A percentile compares a stretch with the other conserved stretches of the same genome.
phyloP scores from a whole-genome alignment of 192 early-diverging fungal species.

The Dissophora ornata region DNA sequence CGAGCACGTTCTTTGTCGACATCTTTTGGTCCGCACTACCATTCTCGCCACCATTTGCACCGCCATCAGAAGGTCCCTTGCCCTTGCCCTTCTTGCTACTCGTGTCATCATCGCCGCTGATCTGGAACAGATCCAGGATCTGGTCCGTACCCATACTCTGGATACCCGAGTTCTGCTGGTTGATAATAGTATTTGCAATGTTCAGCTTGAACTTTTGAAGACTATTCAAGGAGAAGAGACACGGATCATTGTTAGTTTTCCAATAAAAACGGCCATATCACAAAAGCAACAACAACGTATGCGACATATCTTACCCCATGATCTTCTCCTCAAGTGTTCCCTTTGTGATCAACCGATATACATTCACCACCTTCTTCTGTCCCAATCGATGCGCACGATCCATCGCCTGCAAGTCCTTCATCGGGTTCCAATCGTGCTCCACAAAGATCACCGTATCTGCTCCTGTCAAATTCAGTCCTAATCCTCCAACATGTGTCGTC shows the following conservation, averaged over 20 bases:
- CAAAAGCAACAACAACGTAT: too few species aligned
- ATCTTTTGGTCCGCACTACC: slow-evolving; percentile 65
- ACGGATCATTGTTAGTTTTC: too few species aligned
- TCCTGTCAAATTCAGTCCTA: slow-evolving; percentile 97
- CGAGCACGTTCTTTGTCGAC: slow-evolving; percentile 74
- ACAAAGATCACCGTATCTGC: slow-evolving; percentile 99
- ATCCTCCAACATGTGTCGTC: slow-evolving; percentile 96
- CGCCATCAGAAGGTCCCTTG: slow-evolving; percentile 8
- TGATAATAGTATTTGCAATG: slow-evolving; percentile 95
- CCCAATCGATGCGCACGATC: slow-evolving; percentile 98
- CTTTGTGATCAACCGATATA: slow-evolving; percentile 96
- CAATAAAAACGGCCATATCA: too few species aligned
- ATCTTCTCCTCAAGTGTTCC: slow-evolving; percentile 99
- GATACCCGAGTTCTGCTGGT: slow-evolving; percentile 95
- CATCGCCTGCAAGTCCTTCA: slow-evolving; percentile 99
- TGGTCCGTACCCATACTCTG: slow-evolving; percentile 96
- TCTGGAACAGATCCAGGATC: slow-evolving; percentile 91
- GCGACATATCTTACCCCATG: slow-evolving; percentile 84
- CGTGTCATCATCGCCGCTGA: slow-evolving; percentile 65
- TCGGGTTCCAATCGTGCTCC: slow-evolving; percentile 99
- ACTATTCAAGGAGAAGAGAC: slow-evolving; percentile 40
- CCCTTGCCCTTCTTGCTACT: slow-evolving; percentile 49
- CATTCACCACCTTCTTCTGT: slow-evolving; percentile 97
- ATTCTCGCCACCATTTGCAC: slow-evolving; percentile 19
- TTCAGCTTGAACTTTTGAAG: slow-evolving; percentile 98